phyloP scores from a whole-genome alignment of 2,329 filamentous ascomycete genomes.

The Aspergillus sp. region DNA sequence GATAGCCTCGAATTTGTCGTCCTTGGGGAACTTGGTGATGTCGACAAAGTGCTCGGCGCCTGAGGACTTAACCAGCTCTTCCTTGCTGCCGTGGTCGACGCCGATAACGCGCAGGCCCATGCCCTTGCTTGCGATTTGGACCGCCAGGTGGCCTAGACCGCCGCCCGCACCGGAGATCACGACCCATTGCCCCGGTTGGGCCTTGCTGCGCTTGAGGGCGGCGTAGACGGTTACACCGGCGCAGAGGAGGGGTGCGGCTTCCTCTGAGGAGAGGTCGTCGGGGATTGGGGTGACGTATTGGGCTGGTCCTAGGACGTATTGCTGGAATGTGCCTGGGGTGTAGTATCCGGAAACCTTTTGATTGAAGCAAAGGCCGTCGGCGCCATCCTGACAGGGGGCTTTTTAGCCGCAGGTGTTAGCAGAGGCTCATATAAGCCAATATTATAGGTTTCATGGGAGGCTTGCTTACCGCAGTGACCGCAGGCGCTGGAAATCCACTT shows the following conservation, averaged over 20 bases:
- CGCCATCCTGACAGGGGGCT: conserved; percentile 54
- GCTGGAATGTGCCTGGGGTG: conserved; percentile 70
- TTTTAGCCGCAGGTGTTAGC: conserved; percentile 2
- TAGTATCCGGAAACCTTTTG: conserved; percentile 65
- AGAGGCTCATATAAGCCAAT: neutral
- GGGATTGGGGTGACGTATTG: conserved; percentile 71
- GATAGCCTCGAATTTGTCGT: conserved; percentile 50
- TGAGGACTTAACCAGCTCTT: conserved; percentile 56
- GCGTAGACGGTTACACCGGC: conserved; percentile 68
- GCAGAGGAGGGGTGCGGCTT: conserved; percentile 67
- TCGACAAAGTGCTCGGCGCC: conserved; percentile 68
- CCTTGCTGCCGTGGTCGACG: conserved; percentile 64
- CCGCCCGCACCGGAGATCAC: conserved; percentile 62
- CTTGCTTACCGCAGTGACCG: conserved; percentile 48
- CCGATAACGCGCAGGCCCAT: conserved; percentile 66
- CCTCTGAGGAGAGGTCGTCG: conserved; percentile 57
- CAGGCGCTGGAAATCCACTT: conserved; percentile 66
- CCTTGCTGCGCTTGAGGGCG: conserved; percentile 61
- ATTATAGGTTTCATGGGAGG: neutral
- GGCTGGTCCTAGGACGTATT: conserved; percentile 64
- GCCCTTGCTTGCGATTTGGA: conserved; percentile 60
- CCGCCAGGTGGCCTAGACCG: conserved; percentile 63
- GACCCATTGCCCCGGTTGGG: conserved; percentile 60
- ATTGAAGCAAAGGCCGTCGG: conserved; percentile 57
- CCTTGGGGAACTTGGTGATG: conserved; percentile 51